Percentiles rank a stretch among this genome's conserved stretches.
Conservation (phyloP, 2,329 filamentous ascomycete species). For the Diaporthe citrichinensis region DNA sequence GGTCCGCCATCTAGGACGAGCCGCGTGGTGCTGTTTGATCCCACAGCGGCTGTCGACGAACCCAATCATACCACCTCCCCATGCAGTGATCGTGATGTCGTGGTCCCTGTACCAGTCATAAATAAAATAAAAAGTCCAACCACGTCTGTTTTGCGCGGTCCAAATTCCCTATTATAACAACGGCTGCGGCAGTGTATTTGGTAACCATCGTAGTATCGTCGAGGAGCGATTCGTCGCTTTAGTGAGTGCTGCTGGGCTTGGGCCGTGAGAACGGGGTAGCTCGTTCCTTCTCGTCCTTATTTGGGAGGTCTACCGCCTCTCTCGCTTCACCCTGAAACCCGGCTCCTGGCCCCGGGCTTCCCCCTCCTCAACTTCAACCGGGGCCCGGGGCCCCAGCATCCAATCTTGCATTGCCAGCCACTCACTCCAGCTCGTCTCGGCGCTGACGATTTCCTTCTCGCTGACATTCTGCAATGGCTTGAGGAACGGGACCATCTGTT, state of each 20-base stretch:
- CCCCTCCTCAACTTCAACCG: constrained; percentile 55
- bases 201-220: not conserved
- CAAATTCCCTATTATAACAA: not conserved
- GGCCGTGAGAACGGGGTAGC: not conserved
- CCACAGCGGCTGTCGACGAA: constrained; percentile 22
- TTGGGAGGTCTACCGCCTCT: constrained; percentile 4
- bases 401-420: constrained; percentile 98
- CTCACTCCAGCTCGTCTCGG: constrained; percentile 90
- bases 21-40: constrained; percentile 34
- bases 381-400: constrained; percentile 91
- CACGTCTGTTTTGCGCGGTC: not conserved
- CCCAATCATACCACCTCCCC: constrained; percentile 8
- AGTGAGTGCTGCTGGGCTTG: not conserved
- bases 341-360: constrained; percentile 24
- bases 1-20: constrained; percentile 13
- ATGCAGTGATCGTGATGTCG: constrained; percentile 28
- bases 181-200: not conserved
- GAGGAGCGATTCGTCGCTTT: not conserved
- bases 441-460: constrained; percentile 84
- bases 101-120: not conserved
- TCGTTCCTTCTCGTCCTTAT: not conserved
- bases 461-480: constrained; percentile 83
- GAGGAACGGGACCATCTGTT: constrained; percentile 90
- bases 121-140: not conserved
- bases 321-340: constrained; percentile 22